These are phyloP conservation scores for Leishmania major DNA, from an alignment of 208 protist genomes.

Conservation along the genomic window DNA sequence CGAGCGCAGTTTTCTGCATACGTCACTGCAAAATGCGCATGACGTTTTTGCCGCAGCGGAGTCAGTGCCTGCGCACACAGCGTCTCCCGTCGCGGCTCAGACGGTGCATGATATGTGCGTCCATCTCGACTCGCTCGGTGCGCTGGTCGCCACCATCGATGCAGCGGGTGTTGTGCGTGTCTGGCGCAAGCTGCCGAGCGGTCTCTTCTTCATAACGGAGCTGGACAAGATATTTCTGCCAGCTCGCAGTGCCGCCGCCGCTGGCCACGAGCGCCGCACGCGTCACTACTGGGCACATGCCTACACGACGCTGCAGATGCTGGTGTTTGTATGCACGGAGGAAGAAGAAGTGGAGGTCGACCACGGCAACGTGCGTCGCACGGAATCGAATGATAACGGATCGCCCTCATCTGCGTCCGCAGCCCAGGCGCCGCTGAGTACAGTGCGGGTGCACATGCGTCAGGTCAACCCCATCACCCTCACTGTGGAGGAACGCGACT, in stretches of 20 bases:
- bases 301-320: conserved; percentile 31
- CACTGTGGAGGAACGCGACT: conserved; percentile 50
- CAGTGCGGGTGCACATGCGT: conserved; percentile 51
- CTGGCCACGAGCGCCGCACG: conserved; percentile 3
- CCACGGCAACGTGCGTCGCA: not conserved
- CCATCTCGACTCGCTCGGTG: conserved; percentile 53
- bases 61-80: not conserved
- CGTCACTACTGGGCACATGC: conserved; percentile 28
- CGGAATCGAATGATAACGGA: not conserved
- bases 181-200: conserved; percentile 74
- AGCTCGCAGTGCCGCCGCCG: not conserved
- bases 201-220: conserved; percentile 67
- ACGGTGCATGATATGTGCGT: conserved; percentile 50
- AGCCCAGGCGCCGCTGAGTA: not conserved
- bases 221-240: conserved; percentile 43
- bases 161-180: conserved; percentile 49
- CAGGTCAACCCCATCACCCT: conserved; percentile 53
- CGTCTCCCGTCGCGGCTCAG: not conserved
- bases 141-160: conserved; percentile 58
- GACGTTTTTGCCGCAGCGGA: conserved; percentile 2
- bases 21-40: conserved; percentile 29
- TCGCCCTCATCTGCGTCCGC: not conserved
- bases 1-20: conserved; percentile 73
- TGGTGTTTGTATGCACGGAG: conserved; percentile 42
- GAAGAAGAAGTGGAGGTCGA: conserved; percentile 13